Conservation (phyloP, 2,329 filamentous ascomycete species). For the Metarhizium robertsii region DNA sequence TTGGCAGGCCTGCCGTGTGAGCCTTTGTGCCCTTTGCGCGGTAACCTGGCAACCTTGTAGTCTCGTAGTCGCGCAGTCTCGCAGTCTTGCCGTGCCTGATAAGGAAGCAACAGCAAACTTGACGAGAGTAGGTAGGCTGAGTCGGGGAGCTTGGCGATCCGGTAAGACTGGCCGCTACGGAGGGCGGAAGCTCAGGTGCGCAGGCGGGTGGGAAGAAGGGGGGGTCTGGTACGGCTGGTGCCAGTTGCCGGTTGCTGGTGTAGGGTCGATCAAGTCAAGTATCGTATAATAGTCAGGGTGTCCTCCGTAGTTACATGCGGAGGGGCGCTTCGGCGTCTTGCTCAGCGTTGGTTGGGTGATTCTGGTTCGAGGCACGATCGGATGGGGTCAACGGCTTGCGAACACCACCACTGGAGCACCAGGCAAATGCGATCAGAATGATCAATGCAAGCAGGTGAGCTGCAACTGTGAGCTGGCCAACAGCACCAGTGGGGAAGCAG, state of each 20-base stretch:
- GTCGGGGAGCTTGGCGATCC: neutral
- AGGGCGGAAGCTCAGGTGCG: neutral
- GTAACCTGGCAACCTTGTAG: no score
- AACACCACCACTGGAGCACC: neutral
- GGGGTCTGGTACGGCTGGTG: neutral
- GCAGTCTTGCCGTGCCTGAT: neutral
- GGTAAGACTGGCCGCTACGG: neutral
- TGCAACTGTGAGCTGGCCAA: conserved; percentile 1
- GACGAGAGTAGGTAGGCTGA: neutral
- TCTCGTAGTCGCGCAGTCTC: neutral
- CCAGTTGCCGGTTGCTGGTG: neutral
- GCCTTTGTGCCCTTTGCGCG: no score
- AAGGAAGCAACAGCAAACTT: neutral
- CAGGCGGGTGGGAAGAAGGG: neutral
- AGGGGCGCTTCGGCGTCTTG: neutral
- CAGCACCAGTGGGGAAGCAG: conserved; percentile 2
- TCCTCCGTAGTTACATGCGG: no score
- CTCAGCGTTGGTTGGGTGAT: neutral
- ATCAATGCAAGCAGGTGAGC: conserved; percentile 2
- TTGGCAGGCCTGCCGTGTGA: neutral
- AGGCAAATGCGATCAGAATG: conserved; percentile 1
- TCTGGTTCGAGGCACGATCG: conserved; percentile 2
- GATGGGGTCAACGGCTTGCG: neutral
- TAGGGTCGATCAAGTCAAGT: no score
- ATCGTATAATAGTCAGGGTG: no score